Percentiles rank a stretch among this genome's conserved stretches.
These are phyloP conservation scores for Sordariomycetes sp. DNA, from an alignment of 2,329 filamentous ascomycete species.

Conservation along the genomic window DNA sequence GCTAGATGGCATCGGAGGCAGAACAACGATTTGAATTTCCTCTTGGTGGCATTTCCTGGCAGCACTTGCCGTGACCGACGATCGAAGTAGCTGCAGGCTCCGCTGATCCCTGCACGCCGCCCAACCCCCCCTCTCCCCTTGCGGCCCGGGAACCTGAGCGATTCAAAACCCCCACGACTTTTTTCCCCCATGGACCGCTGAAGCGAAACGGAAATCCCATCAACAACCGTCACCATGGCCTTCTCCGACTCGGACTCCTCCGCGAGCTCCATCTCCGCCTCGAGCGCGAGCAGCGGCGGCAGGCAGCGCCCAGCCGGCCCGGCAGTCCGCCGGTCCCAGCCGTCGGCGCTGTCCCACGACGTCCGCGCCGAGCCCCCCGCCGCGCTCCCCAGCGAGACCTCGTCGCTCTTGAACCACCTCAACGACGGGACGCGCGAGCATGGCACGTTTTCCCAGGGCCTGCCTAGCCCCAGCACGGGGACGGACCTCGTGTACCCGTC, in stretches of 20 bases:
- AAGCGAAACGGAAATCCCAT: background rate
- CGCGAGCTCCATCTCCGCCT: conserved; percentile 25
- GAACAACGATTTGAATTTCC: background rate
- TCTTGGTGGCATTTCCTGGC: background rate
- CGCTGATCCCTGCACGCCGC: background rate
- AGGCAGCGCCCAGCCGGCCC: background rate
- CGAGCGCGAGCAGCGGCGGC: conserved; percentile 2
- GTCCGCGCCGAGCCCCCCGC: background rate
- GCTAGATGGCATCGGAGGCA: background rate
- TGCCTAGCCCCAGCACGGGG: background rate
- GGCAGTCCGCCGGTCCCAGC: background rate
- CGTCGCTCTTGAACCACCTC: background rate
- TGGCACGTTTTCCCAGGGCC: background rate
- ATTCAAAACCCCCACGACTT: background rate
- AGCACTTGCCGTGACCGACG: background rate
- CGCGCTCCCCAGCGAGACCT: conserved; percentile 1
- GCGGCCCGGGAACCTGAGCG: background rate
- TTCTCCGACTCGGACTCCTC: conserved; percentile 11
- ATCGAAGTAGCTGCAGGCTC: background rate
- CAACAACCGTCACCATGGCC: background rate
- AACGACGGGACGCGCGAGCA: background rate
- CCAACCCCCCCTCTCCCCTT: background rate
- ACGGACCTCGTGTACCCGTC: background rate
- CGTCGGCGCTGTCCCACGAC: background rate
- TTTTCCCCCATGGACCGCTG: background rate